Evolutionary conservation across 2,329 filamentous ascomycete species (phyloP), one percentile per base, ranked within the genome.

Genomic region (Chaetothyriales sp.): DNA sequence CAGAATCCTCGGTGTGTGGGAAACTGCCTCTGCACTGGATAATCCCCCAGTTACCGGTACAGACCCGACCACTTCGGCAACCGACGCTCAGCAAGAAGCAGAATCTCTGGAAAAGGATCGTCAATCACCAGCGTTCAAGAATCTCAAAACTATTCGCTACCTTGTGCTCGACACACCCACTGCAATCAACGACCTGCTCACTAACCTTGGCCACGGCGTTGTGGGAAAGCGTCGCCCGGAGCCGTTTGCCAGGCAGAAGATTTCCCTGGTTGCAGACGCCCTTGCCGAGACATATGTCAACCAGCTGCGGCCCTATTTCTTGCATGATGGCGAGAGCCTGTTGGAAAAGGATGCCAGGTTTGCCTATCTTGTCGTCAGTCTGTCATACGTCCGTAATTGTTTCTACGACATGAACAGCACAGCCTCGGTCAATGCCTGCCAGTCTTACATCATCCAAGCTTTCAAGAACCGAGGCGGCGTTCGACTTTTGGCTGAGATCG

Each of bases 391-490:
- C 7, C 77, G 79, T 55, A 73, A 81, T 12, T 77, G 83, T 49
- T 55, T 60, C 22, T 56, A 53, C 44, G 58, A 60, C 22, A 54
- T 50, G 26, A 51, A 50, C 46, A 50, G 50, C 2, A 49, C 52
- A 18, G 51, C 55, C 25, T 15, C 51, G 8, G 49, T 46, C 36
- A 47, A 54, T 9, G 53, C 54, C 42, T 51, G 48, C 18, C 64
- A 81, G 54, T 84, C 87, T 44, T 76, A 92, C 25, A 81, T 96
- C 36, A 73, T 98, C 20, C 76, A 89, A 50, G 84, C 87, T 0
- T 95, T 98, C 70, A 90, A 89, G 65, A 81, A 86, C 53, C 77
- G 80, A 46, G 81, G 80, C 42, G 90, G 92, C 0, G 74, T 98
- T 52, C 75, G 80, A 7, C 74, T 80, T 4, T 70, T 96, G 53